Percentiles rank a stretch among this genome's conserved stretches.
Evolutionary conservation across 306 rosid genomes (phyloP).

Genomic region (Elaeagnus macrophylla): DNA sequence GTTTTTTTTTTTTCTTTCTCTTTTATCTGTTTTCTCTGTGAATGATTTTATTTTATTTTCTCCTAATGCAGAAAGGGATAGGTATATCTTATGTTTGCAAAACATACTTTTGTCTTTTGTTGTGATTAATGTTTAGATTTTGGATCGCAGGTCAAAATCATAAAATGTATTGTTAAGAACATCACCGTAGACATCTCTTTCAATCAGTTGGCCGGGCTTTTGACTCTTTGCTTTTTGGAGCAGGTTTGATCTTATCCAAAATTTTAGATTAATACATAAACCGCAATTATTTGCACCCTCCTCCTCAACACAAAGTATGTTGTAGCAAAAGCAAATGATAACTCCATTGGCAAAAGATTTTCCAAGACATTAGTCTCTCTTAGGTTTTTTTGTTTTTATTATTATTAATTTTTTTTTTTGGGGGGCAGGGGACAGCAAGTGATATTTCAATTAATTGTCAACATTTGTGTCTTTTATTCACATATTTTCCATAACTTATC

Average conservation of each 20-base stretch:
- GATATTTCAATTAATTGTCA: too few species aligned
- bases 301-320: neutral
- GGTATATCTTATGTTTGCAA: constrained; percentile 6
- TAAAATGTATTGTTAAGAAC: constrained; percentile 48
- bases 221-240: constrained; percentile 51
- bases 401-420: too few species aligned
- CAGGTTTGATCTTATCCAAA: constrained; percentile 33
- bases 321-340: neutral
- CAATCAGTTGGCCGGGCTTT: constrained; percentile 59
- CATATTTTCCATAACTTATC: too few species aligned
- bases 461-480: too few species aligned
- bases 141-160: constrained; percentile 50
- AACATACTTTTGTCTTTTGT: neutral
- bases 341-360: too few species aligned
- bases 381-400: too few species aligned
- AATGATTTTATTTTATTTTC: neutral
- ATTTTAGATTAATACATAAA: constrained; percentile 4
- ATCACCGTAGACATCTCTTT: constrained; percentile 60
- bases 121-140: constrained; percentile 17
- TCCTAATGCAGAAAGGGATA: neutral
- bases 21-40: neutral
- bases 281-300: neutral
- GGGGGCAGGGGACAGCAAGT: too few species aligned
- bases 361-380: too few species aligned
- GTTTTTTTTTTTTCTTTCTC: neutral